phyloP scores from a whole-genome alignment of 1,139 yeast species.

The Taphrina sp. region DNA sequence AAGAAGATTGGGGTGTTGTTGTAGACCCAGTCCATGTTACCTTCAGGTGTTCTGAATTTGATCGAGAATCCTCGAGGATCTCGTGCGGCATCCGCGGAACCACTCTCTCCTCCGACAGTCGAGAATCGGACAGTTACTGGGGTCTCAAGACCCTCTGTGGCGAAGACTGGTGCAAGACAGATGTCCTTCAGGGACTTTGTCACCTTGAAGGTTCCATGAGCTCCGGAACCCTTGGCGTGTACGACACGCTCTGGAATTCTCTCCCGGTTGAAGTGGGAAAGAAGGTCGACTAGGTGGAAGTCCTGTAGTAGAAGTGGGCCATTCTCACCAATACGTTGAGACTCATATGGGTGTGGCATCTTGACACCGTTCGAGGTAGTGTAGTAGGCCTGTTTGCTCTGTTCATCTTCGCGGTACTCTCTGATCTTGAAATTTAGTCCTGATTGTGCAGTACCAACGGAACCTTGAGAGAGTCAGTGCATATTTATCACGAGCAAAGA shows the following conservation, averaged over 20 bases:
- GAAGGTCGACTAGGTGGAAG: conserved; percentile 69
- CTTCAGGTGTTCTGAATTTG: conserved; percentile 83
- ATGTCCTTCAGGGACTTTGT: conserved; percentile 79
- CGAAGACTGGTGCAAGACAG: conserved; percentile 67
- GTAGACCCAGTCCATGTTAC: conserved; percentile 82
- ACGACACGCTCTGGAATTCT: conserved; percentile 88
- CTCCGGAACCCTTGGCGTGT: conserved; percentile 89
- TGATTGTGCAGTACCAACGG: conserved; percentile 13
- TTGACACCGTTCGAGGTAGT: conserved; percentile 77
- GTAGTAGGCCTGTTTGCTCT: conserved; percentile 44
- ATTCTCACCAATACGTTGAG: conserved; percentile 65
- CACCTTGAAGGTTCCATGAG: conserved; percentile 73
- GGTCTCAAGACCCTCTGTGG: conserved; percentile 73
- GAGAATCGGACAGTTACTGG: conserved; percentile 73
- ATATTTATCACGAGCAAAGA: no score
- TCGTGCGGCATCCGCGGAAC: conserved; percentile 81
- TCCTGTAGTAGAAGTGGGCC: conserved; percentile 60
- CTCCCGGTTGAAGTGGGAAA: conserved; percentile 84
- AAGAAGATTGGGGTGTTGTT: conserved; percentile 89
- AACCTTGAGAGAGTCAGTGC: conserved; percentile 10
- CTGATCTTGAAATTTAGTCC: conserved; percentile 28
- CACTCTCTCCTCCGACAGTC: conserved; percentile 85
- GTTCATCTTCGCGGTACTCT: conserved; percentile 13
- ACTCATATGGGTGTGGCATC: conserved; percentile 61
- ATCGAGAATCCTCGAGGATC: conserved; percentile 88